Evolutionary conservation across 179 eudicot species (phyloP).

Genomic region (Silene noctiflora): DNA sequence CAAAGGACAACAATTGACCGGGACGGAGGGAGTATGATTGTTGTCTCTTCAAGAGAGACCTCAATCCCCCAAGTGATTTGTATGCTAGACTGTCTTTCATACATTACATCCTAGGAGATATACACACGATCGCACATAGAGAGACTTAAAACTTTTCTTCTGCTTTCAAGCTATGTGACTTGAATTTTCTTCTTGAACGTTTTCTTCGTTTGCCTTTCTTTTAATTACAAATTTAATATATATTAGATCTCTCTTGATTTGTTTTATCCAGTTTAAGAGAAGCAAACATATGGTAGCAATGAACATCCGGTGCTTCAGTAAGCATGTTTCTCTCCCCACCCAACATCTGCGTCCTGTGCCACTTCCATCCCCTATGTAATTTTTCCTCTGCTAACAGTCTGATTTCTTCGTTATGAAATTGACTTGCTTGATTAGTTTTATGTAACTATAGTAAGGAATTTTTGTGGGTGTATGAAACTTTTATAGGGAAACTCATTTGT

Average conservation of each 20-base stretch:
- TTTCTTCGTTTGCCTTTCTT: neutral
- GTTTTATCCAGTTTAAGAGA: conserved; percentile 14
- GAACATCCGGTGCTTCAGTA: conserved; percentile 43
- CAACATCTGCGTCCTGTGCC: conserved; percentile 43
- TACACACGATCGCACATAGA: neutral
- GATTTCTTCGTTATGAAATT: neutral
- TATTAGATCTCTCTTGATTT: neutral
- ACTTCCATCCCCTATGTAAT: conserved; percentile 60
- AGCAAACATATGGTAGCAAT: conserved; percentile 22
- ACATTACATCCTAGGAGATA: neutral
- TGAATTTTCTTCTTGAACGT: neutral
- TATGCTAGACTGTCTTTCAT: neutral
- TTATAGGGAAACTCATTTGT: conserved; percentile 72
- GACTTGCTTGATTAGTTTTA: neutral
- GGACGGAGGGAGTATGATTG: no score
- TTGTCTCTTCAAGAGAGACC: neutral
- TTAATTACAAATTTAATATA: neutral
- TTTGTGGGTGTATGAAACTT: neutral
- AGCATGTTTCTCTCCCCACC: conserved; percentile 36
- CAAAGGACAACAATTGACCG: no score
- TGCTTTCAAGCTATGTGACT: neutral
- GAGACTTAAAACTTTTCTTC: no score
- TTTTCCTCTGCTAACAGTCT: neutral
- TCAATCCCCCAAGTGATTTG: neutral
- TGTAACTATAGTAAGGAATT: neutral